Evolutionary conservation across 768 basidiomycete genomes (phyloP).

Genomic region (Lentinula sp.): DNA sequence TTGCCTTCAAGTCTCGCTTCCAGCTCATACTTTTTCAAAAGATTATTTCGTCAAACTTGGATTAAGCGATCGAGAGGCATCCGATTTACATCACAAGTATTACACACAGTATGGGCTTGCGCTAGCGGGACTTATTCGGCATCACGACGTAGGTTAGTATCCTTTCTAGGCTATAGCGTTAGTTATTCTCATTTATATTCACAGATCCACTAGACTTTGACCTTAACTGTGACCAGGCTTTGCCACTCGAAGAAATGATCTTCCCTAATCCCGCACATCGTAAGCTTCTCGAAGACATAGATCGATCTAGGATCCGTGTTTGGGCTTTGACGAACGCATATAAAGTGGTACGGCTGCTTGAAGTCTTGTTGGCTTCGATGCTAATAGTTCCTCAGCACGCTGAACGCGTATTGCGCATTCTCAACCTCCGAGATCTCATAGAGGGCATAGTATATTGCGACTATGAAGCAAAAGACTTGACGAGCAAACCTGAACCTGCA

Average conservation of each 20-base stretch:
- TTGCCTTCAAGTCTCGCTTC: neutral
- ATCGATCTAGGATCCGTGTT: constrained; percentile 67
- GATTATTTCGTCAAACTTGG: constrained; percentile 74
- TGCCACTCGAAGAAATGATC: constrained; percentile 79
- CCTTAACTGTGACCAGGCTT: constrained; percentile 72
- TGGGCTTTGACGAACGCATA: constrained; percentile 90
- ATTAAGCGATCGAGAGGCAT: constrained; percentile 61
- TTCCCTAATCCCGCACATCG: constrained; percentile 54
- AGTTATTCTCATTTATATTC: neutral
- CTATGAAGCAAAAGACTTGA: constrained; percentile 59
- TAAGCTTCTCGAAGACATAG: constrained; percentile 72
- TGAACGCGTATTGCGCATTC: constrained; percentile 67
- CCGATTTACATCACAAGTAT: constrained; percentile 63
- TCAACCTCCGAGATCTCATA: constrained; percentile 65
- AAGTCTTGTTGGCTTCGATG: neutral
- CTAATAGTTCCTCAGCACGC: constrained; percentile 54
- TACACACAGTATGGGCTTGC: constrained; percentile 82
- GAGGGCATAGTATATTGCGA: constrained; percentile 78
- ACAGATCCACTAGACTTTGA: constrained; percentile 83
- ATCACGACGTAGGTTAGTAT: constrained; percentile 66
- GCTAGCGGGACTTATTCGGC: constrained; percentile 66
- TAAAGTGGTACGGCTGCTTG: constrained; percentile 40
- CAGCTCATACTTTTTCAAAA: constrained; percentile 17
- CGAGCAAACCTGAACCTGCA: constrained; percentile 75
- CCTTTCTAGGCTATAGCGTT: neutral